phyloP scores from a whole-genome alignment of 1,284 basidiomycete genomes.

The Xanthoconium separans region DNA sequence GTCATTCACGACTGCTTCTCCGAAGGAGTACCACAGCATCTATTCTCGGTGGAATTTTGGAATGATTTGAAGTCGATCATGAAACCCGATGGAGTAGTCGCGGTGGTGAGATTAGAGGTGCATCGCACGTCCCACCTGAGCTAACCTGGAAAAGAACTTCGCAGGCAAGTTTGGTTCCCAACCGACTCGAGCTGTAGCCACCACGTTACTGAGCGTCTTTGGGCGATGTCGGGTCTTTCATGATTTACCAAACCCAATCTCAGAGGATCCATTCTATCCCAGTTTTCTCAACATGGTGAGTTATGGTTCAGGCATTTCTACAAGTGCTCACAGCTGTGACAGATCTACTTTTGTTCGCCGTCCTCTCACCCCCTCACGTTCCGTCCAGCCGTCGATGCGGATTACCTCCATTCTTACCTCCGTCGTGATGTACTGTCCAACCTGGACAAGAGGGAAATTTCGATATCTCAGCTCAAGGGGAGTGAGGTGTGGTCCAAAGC shows the following conservation, averaged over 20 bases:
- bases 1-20: constrained; percentile 92
- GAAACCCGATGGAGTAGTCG: constrained; percentile 72
- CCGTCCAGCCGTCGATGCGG: constrained; percentile 51
- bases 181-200: constrained; percentile 63
- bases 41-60: constrained; percentile 87
- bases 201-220: constrained; percentile 69
- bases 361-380: constrained; percentile 60
- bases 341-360: constrained; percentile 82
- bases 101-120: constrained; percentile 57
- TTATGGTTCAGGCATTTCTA: constrained; percentile 6
- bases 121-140: background rate
- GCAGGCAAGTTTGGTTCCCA: constrained; percentile 67
- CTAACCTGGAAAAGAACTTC: constrained; percentile 56
- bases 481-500: constrained; percentile 31
- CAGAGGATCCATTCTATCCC: constrained; percentile 45
- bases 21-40: constrained; percentile 76
- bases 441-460: constrained; percentile 53
- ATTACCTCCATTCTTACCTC: constrained; percentile 67
- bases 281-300: constrained; percentile 77
- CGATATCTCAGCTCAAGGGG: constrained; percentile 48
- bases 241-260: constrained; percentile 50
- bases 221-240: constrained; percentile 79
- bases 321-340: constrained; percentile 10
- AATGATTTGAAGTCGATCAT: constrained; percentile 61
- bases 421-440: constrained; percentile 52